Conservation (phyloP, 140 eudicot species). For the Cichorium intybus region DNA sequence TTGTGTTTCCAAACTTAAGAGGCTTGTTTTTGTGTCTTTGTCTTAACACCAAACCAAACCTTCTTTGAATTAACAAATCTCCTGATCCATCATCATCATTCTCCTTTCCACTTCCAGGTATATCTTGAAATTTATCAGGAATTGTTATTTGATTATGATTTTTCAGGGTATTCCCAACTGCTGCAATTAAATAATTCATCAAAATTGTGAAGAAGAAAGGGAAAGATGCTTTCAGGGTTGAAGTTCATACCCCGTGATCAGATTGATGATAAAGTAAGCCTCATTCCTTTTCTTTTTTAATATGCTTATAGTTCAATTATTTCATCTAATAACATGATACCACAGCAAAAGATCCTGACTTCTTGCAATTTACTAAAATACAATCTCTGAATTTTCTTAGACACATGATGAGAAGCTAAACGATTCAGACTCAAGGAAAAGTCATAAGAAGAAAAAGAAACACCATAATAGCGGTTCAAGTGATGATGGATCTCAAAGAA, state of each 20-base stretch:
- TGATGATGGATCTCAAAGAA: slow-evolving; percentile 59
- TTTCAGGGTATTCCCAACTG: slow-evolving; percentile 4
- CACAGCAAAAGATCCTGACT: slow-evolving; percentile 2
- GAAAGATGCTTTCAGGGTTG: slow-evolving; percentile 64
- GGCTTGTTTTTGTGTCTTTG: too few relatives aligned
- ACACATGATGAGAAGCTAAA: slow-evolving; percentile 30
- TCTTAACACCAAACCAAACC: too few relatives aligned
- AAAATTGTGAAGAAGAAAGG: slow-evolving; percentile 1
- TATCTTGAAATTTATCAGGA: too few relatives aligned
- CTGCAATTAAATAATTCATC: background rate
- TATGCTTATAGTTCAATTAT: background rate
- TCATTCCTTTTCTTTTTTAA: background rate
- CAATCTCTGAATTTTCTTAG: slow-evolving; percentile 13
- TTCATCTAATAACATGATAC: background rate
- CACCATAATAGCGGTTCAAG: slow-evolving; percentile 44
- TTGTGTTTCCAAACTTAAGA: too few relatives aligned
- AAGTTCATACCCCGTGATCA: slow-evolving; percentile 72
- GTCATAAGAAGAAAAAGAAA: slow-evolving; percentile 46
- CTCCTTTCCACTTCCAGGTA: too few relatives aligned
- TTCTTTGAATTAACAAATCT: too few relatives aligned
- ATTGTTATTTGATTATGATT: background rate
- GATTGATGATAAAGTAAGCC: slow-evolving; percentile 40
- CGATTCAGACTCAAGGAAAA: slow-evolving; percentile 41
- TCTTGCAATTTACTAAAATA: slow-evolving; percentile 15
- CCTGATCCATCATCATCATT: too few relatives aligned